Percentiles rank a stretch among this genome's conserved stretches.
Evolutionary conservation across 2,329 filamentous ascomycete species (phyloP).

Genomic region (Fusarium tupiense): DNA sequence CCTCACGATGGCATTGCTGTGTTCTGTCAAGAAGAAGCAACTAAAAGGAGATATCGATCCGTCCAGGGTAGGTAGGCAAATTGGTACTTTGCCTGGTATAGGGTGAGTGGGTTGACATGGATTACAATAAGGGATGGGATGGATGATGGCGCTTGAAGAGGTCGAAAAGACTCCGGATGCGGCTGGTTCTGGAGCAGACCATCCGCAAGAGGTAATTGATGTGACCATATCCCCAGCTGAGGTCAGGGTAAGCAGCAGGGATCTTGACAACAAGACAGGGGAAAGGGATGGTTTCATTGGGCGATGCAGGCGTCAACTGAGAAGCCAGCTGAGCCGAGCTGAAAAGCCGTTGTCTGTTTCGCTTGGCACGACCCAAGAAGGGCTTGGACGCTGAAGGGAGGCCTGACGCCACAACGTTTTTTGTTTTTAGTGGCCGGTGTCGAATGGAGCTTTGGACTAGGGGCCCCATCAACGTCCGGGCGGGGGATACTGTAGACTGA

Average conservation of each 20-base stretch:
- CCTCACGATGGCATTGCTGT: not conserved
- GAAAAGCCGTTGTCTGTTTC: slow-evolving; percentile 42
- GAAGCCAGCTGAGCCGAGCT: slow-evolving; percentile 42
- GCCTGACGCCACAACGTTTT: slow-evolving; percentile 43
- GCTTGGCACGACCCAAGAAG: slow-evolving; percentile 33
- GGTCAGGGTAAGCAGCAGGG: slow-evolving; percentile 26
- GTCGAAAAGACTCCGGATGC: slow-evolving; percentile 1
- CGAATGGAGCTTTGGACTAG: slow-evolving; percentile 23
- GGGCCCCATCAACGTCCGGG: slow-evolving; percentile 37
- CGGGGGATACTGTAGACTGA: slow-evolving; percentile 27
- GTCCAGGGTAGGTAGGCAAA: not conserved
- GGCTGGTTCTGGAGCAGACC: slow-evolving; percentile 2
- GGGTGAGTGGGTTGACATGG: not conserved
- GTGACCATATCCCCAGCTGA: slow-evolving; percentile 30
- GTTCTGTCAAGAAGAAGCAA: not conserved
- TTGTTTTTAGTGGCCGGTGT: slow-evolving; percentile 40
- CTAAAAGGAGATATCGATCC: not conserved
- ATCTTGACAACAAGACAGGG: slow-evolving; percentile 24
- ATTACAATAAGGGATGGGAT: not conserved
- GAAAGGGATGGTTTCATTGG: slow-evolving; percentile 24
- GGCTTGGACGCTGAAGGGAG: slow-evolving; percentile 31
- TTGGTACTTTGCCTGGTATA: not conserved
- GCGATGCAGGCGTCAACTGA: slow-evolving; percentile 16
- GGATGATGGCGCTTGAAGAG: not conserved
- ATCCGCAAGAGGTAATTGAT: slow-evolving; percentile 26